Evolutionary conservation across 345 rosid genomes (phyloP).

Genomic region (Eucalyptus albens): DNA sequence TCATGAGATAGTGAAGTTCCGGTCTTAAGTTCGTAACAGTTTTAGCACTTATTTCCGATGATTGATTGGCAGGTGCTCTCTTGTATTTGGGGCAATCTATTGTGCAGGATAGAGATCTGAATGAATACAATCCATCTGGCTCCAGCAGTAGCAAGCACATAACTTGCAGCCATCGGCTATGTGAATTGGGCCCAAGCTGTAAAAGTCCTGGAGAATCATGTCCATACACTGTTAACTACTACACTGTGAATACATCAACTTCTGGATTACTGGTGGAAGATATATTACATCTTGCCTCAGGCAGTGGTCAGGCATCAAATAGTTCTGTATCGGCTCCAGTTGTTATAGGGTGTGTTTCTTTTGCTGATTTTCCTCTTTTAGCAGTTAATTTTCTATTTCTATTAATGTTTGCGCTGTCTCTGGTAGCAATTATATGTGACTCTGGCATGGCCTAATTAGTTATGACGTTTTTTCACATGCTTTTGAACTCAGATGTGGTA

Average conservation of each 20-base stretch:
- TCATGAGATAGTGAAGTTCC: not conserved
- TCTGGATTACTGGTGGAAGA: constrained; percentile 79
- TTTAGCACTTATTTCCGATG: constrained; percentile 83
- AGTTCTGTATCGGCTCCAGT: constrained; percentile 56
- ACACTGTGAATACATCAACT: constrained; percentile 51
- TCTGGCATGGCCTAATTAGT: not conserved
- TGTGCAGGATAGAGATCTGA: constrained; percentile 89
- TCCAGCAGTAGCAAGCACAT: constrained; percentile 68
- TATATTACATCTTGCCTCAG: constrained; percentile 47
- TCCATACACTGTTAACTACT: constrained; percentile 42
- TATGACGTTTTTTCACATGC: not conserved
- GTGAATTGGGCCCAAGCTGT: constrained; percentile 41
- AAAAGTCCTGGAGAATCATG: constrained; percentile 54
- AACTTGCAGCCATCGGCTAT: constrained; percentile 62
- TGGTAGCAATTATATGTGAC: not conserved
- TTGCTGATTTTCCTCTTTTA: not conserved
- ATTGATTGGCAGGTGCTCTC: constrained; percentile 99
- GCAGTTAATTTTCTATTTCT: not conserved
- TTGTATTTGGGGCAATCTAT: constrained; percentile 85
- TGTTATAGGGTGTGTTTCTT: constrained; percentile 47
- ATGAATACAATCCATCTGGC: constrained; percentile 56
- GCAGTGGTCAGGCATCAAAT: constrained; percentile 9
- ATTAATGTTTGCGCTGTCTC: not conserved
- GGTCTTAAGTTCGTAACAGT: constrained; percentile 21
- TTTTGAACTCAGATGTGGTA: constrained; percentile 59